Base-by-base conservation (phyloP, 768 basidiomycete genomes). In the Boletus fagicola region DNA sequence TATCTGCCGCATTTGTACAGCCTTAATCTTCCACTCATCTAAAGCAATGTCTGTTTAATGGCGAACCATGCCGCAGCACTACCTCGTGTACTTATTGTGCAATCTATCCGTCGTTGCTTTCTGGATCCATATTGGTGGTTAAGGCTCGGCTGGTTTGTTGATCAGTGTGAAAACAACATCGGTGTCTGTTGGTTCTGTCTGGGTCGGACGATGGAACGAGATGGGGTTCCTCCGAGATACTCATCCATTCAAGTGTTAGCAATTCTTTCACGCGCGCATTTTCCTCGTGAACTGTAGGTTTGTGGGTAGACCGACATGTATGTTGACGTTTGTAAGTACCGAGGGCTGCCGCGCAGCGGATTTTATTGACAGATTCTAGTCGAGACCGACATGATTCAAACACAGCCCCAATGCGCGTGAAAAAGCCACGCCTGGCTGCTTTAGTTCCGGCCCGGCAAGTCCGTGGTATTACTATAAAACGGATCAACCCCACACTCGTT, bases 1-100 rank as follows among this genome's bases (percentile, higher is more conserved):
- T 67, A 76, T 78, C 77, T 80, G 79, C 79, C 78, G 81, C 72
- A 75, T 70, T 71, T 75, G 72, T 73, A 74, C 60, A 72, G 71
- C 71, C 51, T 56, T 73, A 68, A 74, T 72, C 68, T 74, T 68
- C 59, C 62, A 72, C 62, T 67, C 72, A 72, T 72, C 71, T 72
- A 74, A 72, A 69, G 69, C 71, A 74, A 74, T 74, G 71, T 74
- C 73, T 74, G 73, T 72, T 72, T 72, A 72, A 72, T 72, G 72
- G 71, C 65, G 62, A 65, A 64, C 57, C 60, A 62, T 63, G 72
- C 62, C 64, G 73, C 71, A 74, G 71, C 73, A 72, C 67, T 66
- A 74, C 64, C 55, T 67, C 62, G 63, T 72, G 71, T 72, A 74
- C 73, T 75, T 73, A 73, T 73, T 73, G 74, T 72, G 69, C 71